Conservation (phyloP, 2,329 filamentous ascomycete genomes). For the Fusarium staphyleae region DNA sequence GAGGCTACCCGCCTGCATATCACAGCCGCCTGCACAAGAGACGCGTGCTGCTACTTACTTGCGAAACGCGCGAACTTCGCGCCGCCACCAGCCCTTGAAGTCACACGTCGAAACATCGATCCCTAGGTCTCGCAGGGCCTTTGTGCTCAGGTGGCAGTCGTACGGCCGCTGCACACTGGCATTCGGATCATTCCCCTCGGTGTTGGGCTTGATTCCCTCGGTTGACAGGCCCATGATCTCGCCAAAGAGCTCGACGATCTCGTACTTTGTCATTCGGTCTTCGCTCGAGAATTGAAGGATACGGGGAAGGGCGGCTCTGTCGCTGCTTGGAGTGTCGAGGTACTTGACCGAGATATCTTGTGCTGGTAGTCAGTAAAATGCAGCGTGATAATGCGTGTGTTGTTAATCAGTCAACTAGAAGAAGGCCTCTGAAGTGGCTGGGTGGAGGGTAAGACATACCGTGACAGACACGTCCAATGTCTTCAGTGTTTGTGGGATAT, state of each 20-base stretch:
- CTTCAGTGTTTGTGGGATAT: slow-evolving; percentile 89
- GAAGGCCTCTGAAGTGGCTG: neutral
- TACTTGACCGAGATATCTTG: slow-evolving; percentile 76
- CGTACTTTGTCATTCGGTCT: slow-evolving; percentile 86
- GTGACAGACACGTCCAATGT: slow-evolving; percentile 79
- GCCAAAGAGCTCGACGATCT: slow-evolving; percentile 80
- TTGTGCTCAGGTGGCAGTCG: slow-evolving; percentile 86
- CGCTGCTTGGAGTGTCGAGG: slow-evolving; percentile 54
- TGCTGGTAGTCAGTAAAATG: neutral
- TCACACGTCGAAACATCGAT: slow-evolving; percentile 77
- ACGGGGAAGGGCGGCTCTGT: slow-evolving; percentile 64
- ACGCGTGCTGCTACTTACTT: slow-evolving; percentile 50
- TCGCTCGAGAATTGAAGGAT: slow-evolving; percentile 88
- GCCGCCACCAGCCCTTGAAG: slow-evolving; percentile 83
- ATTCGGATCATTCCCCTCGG: slow-evolving; percentile 74
- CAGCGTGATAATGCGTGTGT: neutral
- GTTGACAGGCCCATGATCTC: slow-evolving; percentile 80
- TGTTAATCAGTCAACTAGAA: neutral
- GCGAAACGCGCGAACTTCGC: slow-evolving; percentile 66
- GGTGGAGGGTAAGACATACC: slow-evolving; percentile 53
- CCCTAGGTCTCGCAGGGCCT: slow-evolving; percentile 72
- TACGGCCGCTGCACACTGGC: slow-evolving; percentile 80
- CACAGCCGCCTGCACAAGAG: neutral
- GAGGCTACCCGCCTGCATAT: neutral
- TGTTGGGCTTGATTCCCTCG: slow-evolving; percentile 72